Evolutionary conservation across 2,329 filamentous ascomycete genomes (phyloP).

Genomic region (Shiraia bambusicola): DNA sequence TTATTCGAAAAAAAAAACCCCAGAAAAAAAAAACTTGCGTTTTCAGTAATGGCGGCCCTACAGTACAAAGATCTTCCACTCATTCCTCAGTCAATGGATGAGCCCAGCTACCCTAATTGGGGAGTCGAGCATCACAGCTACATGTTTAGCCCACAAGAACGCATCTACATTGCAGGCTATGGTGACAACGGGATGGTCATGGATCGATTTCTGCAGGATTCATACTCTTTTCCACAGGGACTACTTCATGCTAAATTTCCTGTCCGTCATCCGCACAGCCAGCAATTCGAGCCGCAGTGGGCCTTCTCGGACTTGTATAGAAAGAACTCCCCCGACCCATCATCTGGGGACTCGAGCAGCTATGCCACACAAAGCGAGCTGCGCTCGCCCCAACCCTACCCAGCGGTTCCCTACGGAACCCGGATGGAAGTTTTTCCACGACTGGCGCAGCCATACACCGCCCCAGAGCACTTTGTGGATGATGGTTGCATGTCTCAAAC

Average conservation of each 20-base stretch:
- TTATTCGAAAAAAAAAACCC: too few relatives aligned
- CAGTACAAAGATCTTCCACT: constrained; percentile 37
- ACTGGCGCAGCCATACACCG: constrained; percentile 19
- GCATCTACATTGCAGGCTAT: constrained; percentile 17
- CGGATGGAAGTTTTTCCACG: constrained; percentile 19
- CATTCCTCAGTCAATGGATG: constrained; percentile 29
- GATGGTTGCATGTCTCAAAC: constrained; percentile 14
- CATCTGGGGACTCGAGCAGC: constrained; percentile 36
- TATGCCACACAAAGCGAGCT: constrained; percentile 35
- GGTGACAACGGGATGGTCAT: constrained; percentile 27
- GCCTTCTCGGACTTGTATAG: constrained; percentile 22
- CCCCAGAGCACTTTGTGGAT: constrained; percentile 17
- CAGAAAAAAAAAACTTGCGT: too few relatives aligned
- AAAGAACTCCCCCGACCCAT: constrained; percentile 38
- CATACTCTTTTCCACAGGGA: constrained; percentile 25
- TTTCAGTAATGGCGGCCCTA: constrained; percentile 15
- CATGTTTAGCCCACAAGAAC: constrained; percentile 16
- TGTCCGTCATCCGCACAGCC: constrained; percentile 15
- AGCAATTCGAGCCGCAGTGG: constrained; percentile 26
- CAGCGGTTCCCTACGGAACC: constrained; percentile 19
- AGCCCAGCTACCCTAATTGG: constrained; percentile 17
- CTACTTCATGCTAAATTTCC: constrained; percentile 34
- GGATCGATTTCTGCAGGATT: constrained; percentile 40
- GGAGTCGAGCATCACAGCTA: constrained; percentile 12
- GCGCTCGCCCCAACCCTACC: constrained; percentile 25